These are phyloP conservation scores for Vicia villosa DNA, from an alignment of 306 rosid species.

Conservation along the genomic window DNA sequence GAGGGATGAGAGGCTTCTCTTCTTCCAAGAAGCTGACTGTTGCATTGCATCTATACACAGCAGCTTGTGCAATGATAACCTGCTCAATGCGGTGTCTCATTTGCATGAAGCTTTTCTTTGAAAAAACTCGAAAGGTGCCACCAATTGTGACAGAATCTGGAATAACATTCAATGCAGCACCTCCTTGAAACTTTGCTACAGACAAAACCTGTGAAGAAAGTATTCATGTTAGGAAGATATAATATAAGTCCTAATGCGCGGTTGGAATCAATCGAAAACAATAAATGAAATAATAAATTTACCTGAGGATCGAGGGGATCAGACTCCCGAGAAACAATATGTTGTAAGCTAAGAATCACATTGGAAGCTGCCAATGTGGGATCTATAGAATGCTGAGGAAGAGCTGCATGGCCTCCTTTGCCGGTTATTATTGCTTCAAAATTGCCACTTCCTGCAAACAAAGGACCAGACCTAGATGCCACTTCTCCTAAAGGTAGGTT, in stretches of 20 bases:
- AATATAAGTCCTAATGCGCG: neutral
- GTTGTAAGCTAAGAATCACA: slow-evolving; percentile 77
- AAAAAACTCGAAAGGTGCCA: slow-evolving; percentile 93
- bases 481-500: neutral
- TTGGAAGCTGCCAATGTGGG: slow-evolving; percentile 81
- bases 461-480: neutral
- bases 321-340: slow-evolving; percentile 80
- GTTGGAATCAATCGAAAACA: too few species aligned
- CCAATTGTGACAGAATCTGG: slow-evolving; percentile 95
- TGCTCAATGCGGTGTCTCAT: slow-evolving; percentile 69
- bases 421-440: slow-evolving; percentile 3
- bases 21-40: slow-evolving; percentile 60
- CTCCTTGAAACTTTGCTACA: slow-evolving; percentile 86
- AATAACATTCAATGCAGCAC: slow-evolving; percentile 90
- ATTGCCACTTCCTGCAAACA: neutral
- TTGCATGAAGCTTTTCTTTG: slow-evolving; percentile 54
- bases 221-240: slow-evolving; percentile 30
- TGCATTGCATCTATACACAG: slow-evolving; percentile 89
- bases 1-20: slow-evolving; percentile 64
- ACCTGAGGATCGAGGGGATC: slow-evolving; percentile 88
- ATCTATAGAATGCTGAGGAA: slow-evolving; percentile 48
- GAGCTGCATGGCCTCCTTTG: slow-evolving; percentile 15
- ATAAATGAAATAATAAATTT: neutral
- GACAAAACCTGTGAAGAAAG: slow-evolving; percentile 70
- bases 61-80: slow-evolving; percentile 86